Conservation (phyloP, 2,329 filamentous ascomycete species). For the Nemania serpens region DNA sequence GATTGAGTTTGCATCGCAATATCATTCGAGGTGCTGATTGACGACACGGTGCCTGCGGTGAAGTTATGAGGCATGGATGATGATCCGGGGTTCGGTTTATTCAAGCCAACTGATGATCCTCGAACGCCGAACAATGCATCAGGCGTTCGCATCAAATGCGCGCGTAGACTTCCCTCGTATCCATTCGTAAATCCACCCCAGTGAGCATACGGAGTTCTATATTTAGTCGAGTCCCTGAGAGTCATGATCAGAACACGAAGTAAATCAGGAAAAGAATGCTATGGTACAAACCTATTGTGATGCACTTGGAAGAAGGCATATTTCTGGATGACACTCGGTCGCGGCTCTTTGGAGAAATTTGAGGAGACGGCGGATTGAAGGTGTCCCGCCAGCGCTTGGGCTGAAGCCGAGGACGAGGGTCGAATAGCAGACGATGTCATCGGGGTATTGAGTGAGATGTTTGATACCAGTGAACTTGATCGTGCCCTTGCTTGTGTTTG, state of each 20-base stretch:
- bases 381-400: conserved; percentile 37
- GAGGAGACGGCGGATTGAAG: conserved; percentile 33
- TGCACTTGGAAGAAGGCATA: conserved; percentile 64
- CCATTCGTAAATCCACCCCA: conserved; percentile 65
- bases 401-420: conserved; percentile 43
- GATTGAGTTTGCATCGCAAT: conserved; percentile 2
- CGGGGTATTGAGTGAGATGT: conserved; percentile 41
- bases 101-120: conserved; percentile 32
- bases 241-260: conserved; percentile 34
- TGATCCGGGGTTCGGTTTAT: conserved; percentile 15
- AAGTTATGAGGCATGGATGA: conserved; percentile 27
- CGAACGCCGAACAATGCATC: conserved; percentile 43
- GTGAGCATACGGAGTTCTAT: conserved; percentile 63
- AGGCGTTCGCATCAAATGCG: conserved; percentile 51
- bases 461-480: conserved; percentile 41
- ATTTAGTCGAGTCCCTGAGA: conserved; percentile 57
- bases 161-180: conserved; percentile 58
- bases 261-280: neutral
- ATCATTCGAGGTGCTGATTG: neutral
- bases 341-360: conserved; percentile 31
- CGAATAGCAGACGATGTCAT: conserved; percentile 45
- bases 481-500: conserved; percentile 42
- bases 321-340: conserved; percentile 53
- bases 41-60: conserved; percentile 16
- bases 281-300: conserved; percentile 56